Base-by-base conservation (phyloP, 768 basidiomycete species). In the Thelephora aurantiotincta region DNA sequence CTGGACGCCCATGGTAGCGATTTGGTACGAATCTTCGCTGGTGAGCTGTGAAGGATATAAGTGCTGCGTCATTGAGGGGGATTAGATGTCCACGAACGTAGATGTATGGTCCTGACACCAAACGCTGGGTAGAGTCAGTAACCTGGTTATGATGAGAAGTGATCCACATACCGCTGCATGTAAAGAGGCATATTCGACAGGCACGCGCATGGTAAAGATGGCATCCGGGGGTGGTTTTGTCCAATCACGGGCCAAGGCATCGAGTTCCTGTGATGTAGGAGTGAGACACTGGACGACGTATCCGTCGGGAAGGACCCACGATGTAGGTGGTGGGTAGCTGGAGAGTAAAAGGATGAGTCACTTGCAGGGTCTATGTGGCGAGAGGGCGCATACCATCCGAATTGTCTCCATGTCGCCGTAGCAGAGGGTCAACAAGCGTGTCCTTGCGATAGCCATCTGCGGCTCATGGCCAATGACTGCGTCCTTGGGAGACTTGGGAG, bases 401-500 rank as follows among this genome's bases (percentile, higher is more conserved):
- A 91, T 72, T 6, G 88, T 90, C 65, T 91, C 88, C 80, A 88
- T 85, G 35, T 90, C 88, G 47, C 71, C 82, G 61, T 80, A 86
- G 7, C 77, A 79, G 49, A 91, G 76, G 50, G 88, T 91, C 55
- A 91, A 71, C 53, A 87, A 75, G 51, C 82, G 77, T 54, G 82
- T 81, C 47, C 84, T 67, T 20, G 80, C 70, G 55, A 88, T 71
- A 2, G 82, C 75, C 78, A 84, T 82, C 18, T 73, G 73, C 18
- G 71, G 66, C 23, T 72, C 69, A 43, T 73, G 68, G 54, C 74
- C 69, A 53, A 73, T 64, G n/a, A 81, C 78, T 54, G 63, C 64
- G 48, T 84, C 80, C 67, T 82, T 83, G 62, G 68, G 60, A 50
- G 56, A 62, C 66, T 82, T 84, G 52, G 56, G 53, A 41, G 53